Evolutionary conservation across 2,329 filamentous ascomycete species (phyloP).

Genomic region (Hypoxylon sp.): DNA sequence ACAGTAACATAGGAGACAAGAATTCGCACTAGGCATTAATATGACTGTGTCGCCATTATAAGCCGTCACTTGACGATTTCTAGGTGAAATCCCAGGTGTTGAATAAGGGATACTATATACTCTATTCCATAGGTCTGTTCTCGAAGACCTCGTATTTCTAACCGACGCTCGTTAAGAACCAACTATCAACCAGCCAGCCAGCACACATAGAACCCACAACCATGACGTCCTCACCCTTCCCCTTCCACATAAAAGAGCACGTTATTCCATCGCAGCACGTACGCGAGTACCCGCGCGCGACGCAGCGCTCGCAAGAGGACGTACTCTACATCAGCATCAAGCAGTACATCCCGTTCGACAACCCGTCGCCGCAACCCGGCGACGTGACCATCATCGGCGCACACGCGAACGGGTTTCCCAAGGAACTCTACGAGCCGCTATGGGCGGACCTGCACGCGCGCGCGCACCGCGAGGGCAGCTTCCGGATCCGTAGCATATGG

Average conservation of each 20-base stretch:
- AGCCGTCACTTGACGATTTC: slow-evolving; percentile 7
- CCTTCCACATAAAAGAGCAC: slow-evolving; percentile 81
- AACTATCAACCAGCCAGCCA: background rate
- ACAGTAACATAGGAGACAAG: background rate
- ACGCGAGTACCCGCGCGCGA: slow-evolving; percentile 83
- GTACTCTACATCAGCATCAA: slow-evolving; percentile 82
- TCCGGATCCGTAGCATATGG: slow-evolving; percentile 86
- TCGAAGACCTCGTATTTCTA: background rate
- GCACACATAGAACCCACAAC: background rate
- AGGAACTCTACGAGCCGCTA: slow-evolving; percentile 94
- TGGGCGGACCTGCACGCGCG: slow-evolving; percentile 83
- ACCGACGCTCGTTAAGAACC: background rate
- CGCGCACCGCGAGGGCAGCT: slow-evolving; percentile 60
- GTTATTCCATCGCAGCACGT: slow-evolving; percentile 81
- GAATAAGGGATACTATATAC: slow-evolving; percentile 1
- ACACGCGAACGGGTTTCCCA: slow-evolving; percentile 94
- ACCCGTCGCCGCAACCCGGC: slow-evolving; percentile 75
- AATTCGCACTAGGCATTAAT: slow-evolving; percentile 3
- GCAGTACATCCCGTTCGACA: slow-evolving; percentile 86
- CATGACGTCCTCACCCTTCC: slow-evolving; percentile 49
- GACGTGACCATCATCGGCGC: slow-evolving; percentile 89
- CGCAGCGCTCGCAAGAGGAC: slow-evolving; percentile 80
- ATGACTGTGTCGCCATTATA: slow-evolving; percentile 13
- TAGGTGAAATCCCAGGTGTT: slow-evolving; percentile 12
- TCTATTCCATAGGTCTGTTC: background rate